Evolutionary conservation across 257 asterid species (phyloP).

Genomic region (Solanum sejunctum): DNA sequence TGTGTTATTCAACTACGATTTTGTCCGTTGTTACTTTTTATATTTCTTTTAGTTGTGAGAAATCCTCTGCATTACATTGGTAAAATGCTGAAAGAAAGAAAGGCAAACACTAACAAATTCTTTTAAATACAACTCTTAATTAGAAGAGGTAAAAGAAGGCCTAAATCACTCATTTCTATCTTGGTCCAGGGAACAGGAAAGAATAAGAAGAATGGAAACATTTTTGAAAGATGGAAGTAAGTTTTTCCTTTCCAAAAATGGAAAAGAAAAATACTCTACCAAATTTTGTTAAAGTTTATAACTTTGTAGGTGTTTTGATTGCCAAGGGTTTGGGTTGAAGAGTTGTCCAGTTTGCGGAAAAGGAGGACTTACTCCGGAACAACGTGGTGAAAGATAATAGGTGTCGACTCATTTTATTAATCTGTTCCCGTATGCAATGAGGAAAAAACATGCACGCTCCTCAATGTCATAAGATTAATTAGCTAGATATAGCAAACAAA

Average conservation of each 20-base stretch:
- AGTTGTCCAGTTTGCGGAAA: conserved; percentile 73
- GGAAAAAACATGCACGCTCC: no score
- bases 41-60: neutral
- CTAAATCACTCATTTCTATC: neutral
- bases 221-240: conserved; percentile 87
- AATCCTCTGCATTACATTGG: neutral
- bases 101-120: neutral
- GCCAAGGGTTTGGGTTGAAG: conserved; percentile 87
- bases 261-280: neutral
- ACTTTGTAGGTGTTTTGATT: conserved; percentile 57
- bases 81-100: neutral
- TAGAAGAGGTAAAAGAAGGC: neutral
- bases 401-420: neutral
- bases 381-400: conserved; percentile 72
- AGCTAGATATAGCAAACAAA: neutral
- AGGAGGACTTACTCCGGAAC: conserved; percentile 86
- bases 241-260: neutral
- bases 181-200: conserved; percentile 65
- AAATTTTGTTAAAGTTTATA: neutral
- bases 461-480: no score
- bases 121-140: no score
- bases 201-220: conserved; percentile 86
- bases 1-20: neutral
- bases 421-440: no score
- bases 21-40: neutral